These are phyloP conservation scores for Parafenestella ontariensis DNA, from an alignment of 2,329 filamentous ascomycete genomes.

Conservation along the genomic window DNA sequence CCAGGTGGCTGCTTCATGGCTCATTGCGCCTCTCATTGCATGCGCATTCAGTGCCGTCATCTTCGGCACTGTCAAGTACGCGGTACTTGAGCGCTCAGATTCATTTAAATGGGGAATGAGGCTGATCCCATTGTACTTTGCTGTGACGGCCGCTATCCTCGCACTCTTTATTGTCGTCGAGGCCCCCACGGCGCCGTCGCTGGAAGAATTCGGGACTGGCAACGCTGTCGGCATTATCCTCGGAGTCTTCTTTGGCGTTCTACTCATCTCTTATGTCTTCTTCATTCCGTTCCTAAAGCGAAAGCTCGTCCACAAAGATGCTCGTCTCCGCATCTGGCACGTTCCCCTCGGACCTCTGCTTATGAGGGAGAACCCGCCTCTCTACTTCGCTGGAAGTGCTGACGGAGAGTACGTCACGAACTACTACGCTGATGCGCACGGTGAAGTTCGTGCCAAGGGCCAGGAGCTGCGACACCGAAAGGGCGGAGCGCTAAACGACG, in stretches of 20 bases:
- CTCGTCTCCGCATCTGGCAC: slow-evolving; percentile 34
- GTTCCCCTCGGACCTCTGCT: slow-evolving; percentile 49
- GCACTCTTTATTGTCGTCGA: slow-evolving; percentile 66
- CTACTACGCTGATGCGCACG: slow-evolving; percentile 49
- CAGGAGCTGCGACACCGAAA: slow-evolving; percentile 19
- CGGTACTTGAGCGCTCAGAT: slow-evolving; percentile 58
- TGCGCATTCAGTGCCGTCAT: slow-evolving; percentile 57
- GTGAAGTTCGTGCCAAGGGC: slow-evolving; percentile 30
- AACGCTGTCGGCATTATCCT: slow-evolving; percentile 37
- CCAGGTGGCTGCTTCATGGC: slow-evolving; percentile 54
- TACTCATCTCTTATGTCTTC: slow-evolving; percentile 33
- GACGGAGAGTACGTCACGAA: slow-evolving; percentile 46
- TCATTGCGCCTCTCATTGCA: slow-evolving; percentile 58
- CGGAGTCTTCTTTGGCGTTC: slow-evolving; percentile 32
- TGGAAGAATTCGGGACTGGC: slow-evolving; percentile 40
- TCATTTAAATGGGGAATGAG: slow-evolving; percentile 59
- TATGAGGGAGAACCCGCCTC: slow-evolving; percentile 46
- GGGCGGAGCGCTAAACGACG: background rate
- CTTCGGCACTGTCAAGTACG: slow-evolving; percentile 59
- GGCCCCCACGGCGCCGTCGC: slow-evolving; percentile 44
- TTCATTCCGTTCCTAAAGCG: slow-evolving; percentile 39
- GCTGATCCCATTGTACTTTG: slow-evolving; percentile 58
- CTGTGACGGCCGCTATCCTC: slow-evolving; percentile 57
- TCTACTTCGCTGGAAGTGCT: slow-evolving; percentile 52
- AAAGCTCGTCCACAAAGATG: slow-evolving; percentile 34